phyloP scores from a whole-genome alignment of 768 basidiomycete species.

The Austroboletus eburneus region DNA sequence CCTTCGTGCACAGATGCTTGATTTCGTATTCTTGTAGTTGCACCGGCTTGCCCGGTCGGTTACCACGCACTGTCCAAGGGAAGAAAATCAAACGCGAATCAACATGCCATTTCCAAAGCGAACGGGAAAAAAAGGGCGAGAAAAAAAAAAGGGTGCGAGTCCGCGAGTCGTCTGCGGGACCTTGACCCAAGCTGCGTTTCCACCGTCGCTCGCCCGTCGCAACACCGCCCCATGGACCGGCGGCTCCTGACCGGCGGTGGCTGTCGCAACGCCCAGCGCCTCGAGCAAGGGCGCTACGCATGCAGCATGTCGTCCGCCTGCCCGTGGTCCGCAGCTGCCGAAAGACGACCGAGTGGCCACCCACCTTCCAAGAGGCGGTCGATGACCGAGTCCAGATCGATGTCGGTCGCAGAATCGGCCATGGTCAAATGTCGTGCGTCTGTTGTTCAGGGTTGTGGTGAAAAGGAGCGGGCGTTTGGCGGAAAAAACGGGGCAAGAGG shows the following conservation, averaged over 20 bases:
- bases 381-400: constrained; percentile 99
- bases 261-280: no score
- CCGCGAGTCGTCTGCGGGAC: background rate
- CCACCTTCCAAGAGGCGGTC: constrained; percentile 96
- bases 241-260: background rate
- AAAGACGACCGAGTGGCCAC: constrained; percentile 33
- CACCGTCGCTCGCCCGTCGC: constrained; percentile 1
- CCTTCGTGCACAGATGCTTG: constrained; percentile 98
- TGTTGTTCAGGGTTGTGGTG: constrained; percentile 15
- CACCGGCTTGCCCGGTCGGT: constrained; percentile 97
- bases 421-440: constrained; percentile 36
- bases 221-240: constrained; percentile 16
- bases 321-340: constrained; percentile 4
- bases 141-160: background rate
- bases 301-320: background rate
- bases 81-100: constrained; percentile 17
- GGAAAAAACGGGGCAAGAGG: constrained; percentile 30
- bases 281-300: constrained; percentile 1
- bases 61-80: constrained; percentile 76
- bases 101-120: constrained; percentile 9
- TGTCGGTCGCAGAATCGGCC: constrained; percentile 84
- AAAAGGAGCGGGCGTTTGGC: constrained; percentile 11
- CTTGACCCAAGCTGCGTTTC: background rate
- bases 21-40: constrained; percentile 99
- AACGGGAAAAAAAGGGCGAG: background rate